Percentiles rank a stretch among this genome's conserved stretches.
Evolutionary conservation across 2,329 filamentous ascomycete genomes (phyloP).

Genomic region (Colletotrichum sp.): DNA sequence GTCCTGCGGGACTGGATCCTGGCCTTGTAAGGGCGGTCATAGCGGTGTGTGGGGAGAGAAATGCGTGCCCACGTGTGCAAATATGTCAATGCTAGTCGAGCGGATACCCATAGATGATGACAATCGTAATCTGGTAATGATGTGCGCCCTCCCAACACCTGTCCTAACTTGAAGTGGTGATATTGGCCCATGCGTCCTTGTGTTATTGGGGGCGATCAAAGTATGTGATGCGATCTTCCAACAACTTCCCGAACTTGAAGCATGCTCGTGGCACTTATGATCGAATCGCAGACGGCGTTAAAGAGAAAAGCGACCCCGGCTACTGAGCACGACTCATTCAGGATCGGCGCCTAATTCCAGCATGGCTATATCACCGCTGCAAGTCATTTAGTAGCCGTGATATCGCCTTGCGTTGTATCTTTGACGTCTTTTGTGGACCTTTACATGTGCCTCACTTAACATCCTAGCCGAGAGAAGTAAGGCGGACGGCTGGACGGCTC

Average conservation of each 20-base stretch:
- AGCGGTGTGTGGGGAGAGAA: neutral
- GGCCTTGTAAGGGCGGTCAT: neutral
- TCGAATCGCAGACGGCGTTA: neutral
- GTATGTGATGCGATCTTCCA: neutral
- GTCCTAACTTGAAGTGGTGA: neutral
- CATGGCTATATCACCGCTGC: neutral
- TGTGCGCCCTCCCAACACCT: neutral
- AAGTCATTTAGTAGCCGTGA: neutral
- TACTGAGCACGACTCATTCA: neutral
- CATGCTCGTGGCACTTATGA: neutral
- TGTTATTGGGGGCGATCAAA: neutral
- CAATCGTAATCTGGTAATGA: neutral
- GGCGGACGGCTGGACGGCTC: neutral
- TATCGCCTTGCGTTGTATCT: neutral
- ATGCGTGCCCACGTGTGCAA: neutral
- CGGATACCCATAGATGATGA: conserved; percentile 15
- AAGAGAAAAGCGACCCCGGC: neutral
- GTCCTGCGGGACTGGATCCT: conserved; percentile 28
- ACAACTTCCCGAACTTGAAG: neutral
- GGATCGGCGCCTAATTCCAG: neutral
- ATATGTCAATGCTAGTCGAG: neutral
- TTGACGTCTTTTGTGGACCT: neutral
- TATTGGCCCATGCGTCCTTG: neutral
- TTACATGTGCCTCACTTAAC: neutral
- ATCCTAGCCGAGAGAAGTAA: neutral